Conservation (phyloP, 768 basidiomycete genomes). For the Leccinum rimulosum region DNA sequence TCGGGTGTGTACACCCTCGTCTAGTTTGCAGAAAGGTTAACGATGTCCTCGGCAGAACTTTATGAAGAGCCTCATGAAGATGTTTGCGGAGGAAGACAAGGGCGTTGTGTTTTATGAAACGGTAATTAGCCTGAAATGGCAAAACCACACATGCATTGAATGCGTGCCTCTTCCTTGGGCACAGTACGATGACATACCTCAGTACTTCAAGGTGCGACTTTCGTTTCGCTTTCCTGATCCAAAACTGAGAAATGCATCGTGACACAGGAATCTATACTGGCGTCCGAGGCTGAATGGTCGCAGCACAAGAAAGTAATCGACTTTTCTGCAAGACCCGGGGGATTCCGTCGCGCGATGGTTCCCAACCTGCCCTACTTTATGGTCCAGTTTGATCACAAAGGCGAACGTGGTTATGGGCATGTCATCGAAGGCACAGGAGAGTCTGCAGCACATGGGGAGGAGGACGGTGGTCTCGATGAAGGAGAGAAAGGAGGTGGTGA, state of each 20-base stretch:
- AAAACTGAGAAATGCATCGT: conserved; percentile 4
- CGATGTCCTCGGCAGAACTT: conserved; percentile 46
- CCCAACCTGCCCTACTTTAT: conserved; percentile 98
- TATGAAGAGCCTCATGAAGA: conserved; percentile 93
- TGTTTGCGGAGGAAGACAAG: conserved; percentile 90
- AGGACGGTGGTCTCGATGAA: conserved; percentile 68
- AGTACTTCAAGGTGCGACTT: conserved; percentile 78
- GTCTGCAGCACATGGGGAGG: conserved; percentile 56
- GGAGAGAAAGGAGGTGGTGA: conserved; percentile 90
- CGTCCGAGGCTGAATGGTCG: conserved; percentile 96
- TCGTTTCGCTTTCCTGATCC: background rate
- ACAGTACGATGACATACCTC: conserved; percentile 82
- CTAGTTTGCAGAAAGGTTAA: background rate
- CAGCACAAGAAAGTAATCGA: conserved; percentile 97
- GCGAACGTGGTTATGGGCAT: conserved; percentile 97
- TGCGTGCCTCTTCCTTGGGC: conserved; percentile 91
- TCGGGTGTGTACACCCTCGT: conserved; percentile 49
- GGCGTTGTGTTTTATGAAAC: conserved; percentile 97
- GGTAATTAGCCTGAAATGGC: conserved; percentile 79
- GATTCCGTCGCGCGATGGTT: conserved; percentile 93
- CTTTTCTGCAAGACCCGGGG: conserved; percentile 85
- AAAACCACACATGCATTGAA: conserved; percentile 92
- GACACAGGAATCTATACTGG: conserved; percentile 82
- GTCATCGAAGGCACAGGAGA: conserved; percentile 91
- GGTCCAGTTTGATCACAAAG: conserved; percentile 98